Conservation (phyloP, 495 filamentous ascomycete genomes). For the Aspergillus cristatus region DNA sequence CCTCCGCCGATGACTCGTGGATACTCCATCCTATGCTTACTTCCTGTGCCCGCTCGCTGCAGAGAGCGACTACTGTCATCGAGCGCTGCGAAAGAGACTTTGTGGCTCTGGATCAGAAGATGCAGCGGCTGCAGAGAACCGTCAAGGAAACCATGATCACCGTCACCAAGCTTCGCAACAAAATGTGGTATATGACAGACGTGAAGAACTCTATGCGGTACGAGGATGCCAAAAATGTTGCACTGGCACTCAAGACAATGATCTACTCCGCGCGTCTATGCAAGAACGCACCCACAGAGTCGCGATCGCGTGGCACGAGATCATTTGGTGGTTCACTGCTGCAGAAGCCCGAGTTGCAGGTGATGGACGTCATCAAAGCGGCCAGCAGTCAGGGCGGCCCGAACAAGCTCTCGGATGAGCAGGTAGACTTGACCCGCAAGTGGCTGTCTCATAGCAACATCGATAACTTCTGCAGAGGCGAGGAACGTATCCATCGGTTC, state of each 20-base stretch:
- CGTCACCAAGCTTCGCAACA: conserved; percentile 52
- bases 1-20: conserved; percentile 28
- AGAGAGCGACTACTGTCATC: conserved; percentile 29
- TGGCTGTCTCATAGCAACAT: conserved; percentile 77
- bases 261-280: conserved; percentile 39
- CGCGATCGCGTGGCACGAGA: conserved; percentile 42
- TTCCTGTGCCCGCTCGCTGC: conserved; percentile 25
- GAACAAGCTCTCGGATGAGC: conserved; percentile 94
- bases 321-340: conserved; percentile 53
- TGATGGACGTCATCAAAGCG: conserved; percentile 80
- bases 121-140: conserved; percentile 27
- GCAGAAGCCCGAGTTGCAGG: conserved; percentile 74
- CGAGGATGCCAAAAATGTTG: conserved; percentile 80
- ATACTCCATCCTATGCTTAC: conserved; percentile 33
- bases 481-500: conserved; percentile 92
- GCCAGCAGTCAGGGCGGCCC: conserved; percentile 76
- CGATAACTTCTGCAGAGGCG: conserved; percentile 91
- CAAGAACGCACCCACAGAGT: conserved; percentile 25
- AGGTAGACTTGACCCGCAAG: conserved; percentile 73
- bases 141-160: conserved; percentile 27
- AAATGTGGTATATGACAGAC: conserved; percentile 99
- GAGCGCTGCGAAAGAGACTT: conserved; percentile 34
- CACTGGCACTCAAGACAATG: conserved; percentile 88
- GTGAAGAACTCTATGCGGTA: conserved; percentile 86
- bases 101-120: conserved; percentile 26